Base-by-base conservation (phyloP, 345 rosid genomes). In the Mallotus nudiflorus region DNA sequence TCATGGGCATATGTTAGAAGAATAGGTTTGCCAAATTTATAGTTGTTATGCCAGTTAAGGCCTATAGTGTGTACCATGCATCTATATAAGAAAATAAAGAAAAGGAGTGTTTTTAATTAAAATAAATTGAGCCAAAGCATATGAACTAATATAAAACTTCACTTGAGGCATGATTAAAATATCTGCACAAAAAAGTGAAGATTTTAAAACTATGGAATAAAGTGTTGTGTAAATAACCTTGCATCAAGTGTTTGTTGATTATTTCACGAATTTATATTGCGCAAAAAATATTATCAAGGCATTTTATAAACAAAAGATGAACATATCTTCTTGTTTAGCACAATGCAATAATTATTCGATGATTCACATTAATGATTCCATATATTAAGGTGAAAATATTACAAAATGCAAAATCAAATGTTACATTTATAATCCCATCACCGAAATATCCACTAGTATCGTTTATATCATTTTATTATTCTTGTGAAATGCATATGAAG, bases 381-480 rank as follows among this genome's bases (percentile, higher is more conserved):
- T 20, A 35, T 6, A 16, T 25, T 27, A 37, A 61, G 37, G 18
- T 20, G 2, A 4, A 35, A 60, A 7, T n/a, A 60, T 28, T 33
- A 35, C 46, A 60, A 20, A 18, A 60, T 37, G 65, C 51, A 33
- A 35, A 48, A 8, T n/a, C n/a, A n/a, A n/a, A n/a, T n/a, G 48
- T 20, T 22, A 9, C 9, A 40, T 92, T 83, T 84, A 88, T 94
- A 82, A 78, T 84, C 75, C 81, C 82, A 82, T 85, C 90, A 14
- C 97, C 92, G 29, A 95, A 95, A n/a, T 78, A 90, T 95, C 99
- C 99, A 95, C 98, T 98, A 90, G 39, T 92, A 92, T 69, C 90
- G 94, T 70, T 91, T 72, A 73, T 73, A 85, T 94, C 97, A 91
- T n/a, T 83, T 80, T 87, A 67, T 78, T 84, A 69, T 75, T 84